Percentiles rank a stretch among this genome's conserved stretches.
Evolutionary conservation across 306 rosid species (phyloP).

Genomic region (Delonix regia): DNA sequence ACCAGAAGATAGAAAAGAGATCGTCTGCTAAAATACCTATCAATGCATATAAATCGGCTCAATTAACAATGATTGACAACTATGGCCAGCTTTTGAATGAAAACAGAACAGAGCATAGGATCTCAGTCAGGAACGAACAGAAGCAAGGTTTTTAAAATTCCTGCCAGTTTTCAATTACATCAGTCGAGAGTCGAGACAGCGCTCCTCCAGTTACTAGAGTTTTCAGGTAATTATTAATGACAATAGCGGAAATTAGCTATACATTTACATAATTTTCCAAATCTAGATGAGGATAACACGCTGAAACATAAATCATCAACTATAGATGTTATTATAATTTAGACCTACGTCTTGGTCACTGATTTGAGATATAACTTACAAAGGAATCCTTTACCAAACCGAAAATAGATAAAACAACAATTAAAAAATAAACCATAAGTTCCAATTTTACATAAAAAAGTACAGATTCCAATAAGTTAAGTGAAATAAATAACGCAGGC

Average conservation of each 20-base stretch:
- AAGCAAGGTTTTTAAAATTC: not conserved
- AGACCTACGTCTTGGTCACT: not conserved
- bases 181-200: not conserved
- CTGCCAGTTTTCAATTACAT: not conserved
- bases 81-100: not conserved
- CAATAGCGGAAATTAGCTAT: not conserved
- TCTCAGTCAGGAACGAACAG: not conserved
- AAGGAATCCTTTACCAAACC: not conserved
- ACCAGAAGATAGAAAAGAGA: not conserved
- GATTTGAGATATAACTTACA: not conserved
- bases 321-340: not conserved
- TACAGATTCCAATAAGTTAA: not conserved
- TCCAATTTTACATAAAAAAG: conserved; percentile 2
- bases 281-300: conserved; percentile 27
- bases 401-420: not conserved
- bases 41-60: not conserved
- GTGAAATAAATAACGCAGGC: too few species aligned
- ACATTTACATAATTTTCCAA: not conserved
- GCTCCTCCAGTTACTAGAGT: not conserved
- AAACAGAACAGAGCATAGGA: conserved; percentile 27
- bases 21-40: not conserved
- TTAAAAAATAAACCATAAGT: not conserved
- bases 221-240: not conserved
- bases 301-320: not conserved
- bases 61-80: not conserved